Evolutionary conservation across 306 rosid genomes (phyloP).

Genomic region (Inga laurina): DNA sequence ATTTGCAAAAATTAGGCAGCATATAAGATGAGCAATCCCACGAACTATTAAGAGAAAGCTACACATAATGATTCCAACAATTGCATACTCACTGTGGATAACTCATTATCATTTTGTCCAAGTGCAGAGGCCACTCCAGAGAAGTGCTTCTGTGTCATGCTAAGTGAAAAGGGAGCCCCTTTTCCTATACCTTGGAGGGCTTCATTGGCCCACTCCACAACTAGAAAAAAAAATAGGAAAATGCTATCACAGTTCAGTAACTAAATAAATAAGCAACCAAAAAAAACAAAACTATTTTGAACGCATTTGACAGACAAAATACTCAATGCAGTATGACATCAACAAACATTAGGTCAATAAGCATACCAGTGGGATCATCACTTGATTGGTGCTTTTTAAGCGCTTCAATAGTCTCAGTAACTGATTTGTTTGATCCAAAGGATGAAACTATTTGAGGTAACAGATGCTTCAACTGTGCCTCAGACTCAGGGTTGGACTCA

Average conservation of each 20-base stretch:
- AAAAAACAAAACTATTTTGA: not conserved
- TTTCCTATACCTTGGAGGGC: slow-evolving; percentile 90
- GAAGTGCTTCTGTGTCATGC: slow-evolving; percentile 76
- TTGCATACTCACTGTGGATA: slow-evolving; percentile 68
- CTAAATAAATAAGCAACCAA: not conserved
- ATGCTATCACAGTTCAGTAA: slow-evolving; percentile 11
- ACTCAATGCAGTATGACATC: slow-evolving; percentile 17
- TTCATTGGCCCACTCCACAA: slow-evolving; percentile 91
- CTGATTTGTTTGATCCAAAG: slow-evolving; percentile 69
- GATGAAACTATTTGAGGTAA: slow-evolving; percentile 75
- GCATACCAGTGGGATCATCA: slow-evolving; percentile 68
- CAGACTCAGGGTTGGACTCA: slow-evolving; percentile 75
- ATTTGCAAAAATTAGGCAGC: slow-evolving; percentile 25
- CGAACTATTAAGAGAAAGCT: not conserved
- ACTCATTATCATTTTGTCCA: slow-evolving; percentile 49
- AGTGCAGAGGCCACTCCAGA: slow-evolving; percentile 75
- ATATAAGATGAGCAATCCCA: not conserved
- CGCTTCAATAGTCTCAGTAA: slow-evolving; percentile 69
- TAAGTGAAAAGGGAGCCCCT: slow-evolving; percentile 96
- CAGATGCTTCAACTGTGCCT: slow-evolving; percentile 63
- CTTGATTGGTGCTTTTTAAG: slow-evolving; percentile 66
- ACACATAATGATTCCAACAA: not conserved
- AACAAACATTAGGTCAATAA: slow-evolving; percentile 26
- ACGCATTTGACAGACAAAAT: not conserved
- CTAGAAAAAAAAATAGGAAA: slow-evolving; percentile 44